Evolutionary conservation across 2,329 filamentous ascomycete genomes (phyloP).

Genomic region (Nannizziopsis barbatae): DNA sequence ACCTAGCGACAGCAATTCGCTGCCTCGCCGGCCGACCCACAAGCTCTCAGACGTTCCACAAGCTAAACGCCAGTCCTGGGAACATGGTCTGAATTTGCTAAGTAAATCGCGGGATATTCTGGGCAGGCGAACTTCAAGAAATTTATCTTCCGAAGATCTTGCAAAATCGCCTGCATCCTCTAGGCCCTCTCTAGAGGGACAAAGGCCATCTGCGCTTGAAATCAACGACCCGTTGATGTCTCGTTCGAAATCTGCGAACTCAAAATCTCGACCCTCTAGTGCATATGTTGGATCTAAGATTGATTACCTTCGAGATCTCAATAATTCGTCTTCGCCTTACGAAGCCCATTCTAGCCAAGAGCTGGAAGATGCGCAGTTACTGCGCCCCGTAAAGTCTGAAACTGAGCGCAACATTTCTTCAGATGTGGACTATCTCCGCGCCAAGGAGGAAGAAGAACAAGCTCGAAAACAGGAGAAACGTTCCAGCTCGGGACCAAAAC

Average conservation of each 20-base stretch:
- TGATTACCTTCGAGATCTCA: conserved; percentile 70
- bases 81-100: conserved; percentile 13
- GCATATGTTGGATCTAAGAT: conserved; percentile 73
- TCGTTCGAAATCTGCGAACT: conserved; percentile 53
- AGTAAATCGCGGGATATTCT: conserved; percentile 10
- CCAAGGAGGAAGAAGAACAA: conserved; percentile 55
- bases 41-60: conserved; percentile 41
- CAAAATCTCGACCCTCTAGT: conserved; percentile 63
- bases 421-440: conserved; percentile 71
- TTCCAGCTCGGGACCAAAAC: conserved; percentile 47
- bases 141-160: conserved; percentile 40
- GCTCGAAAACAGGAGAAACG: conserved; percentile 47
- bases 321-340: conserved; percentile 42
- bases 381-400: conserved; percentile 28
- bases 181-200: conserved; percentile 60
- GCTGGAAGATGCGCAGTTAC: conserved; percentile 28
- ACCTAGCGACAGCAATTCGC: conserved; percentile 21
- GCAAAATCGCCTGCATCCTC: conserved; percentile 47
- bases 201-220: conserved; percentile 54
- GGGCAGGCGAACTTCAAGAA: conserved; percentile 29
- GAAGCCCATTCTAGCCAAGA: conserved; percentile 23
- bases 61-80: conserved; percentile 38
- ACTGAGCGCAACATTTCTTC: conserved; percentile 52
- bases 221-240: conserved; percentile 44
- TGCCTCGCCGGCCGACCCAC: conserved; percentile 39